Base-by-base conservation (phyloP, 2,329 filamentous ascomycete genomes). In the Sporothrix mexicana region DNA sequence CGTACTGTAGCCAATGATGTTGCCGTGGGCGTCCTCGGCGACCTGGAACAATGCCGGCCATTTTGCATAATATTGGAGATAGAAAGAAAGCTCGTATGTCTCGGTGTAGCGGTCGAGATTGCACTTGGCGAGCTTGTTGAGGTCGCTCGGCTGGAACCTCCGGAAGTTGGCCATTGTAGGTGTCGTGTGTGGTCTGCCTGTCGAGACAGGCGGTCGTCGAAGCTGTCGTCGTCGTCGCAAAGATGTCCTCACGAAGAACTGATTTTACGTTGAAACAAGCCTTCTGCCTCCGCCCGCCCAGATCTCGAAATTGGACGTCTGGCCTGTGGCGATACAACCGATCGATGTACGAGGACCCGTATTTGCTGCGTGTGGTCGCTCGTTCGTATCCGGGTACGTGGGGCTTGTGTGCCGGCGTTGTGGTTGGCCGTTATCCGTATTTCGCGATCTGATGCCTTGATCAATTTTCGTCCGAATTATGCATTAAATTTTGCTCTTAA, bases 41-140 rank as follows among this genome's bases (percentile, higher is more conserved):
- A 97, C 93, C 80, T 94, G 94, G 84, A 98, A 98, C 59, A 98
- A 88, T 36, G 94, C 92, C 1, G 96, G 96, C 96, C 96, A 99
- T 86, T 93, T 94, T 70, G 94, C 94, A 76, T 97, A 90, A 83
- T 99, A 99, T 79, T 97, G 93, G 74, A 98, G 89, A 84, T 99
- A 99, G 85, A 98, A 99, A 75, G 90, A 89, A 76, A 97, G 88
- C 81, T 97, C 94, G 84, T 98, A 99, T 72, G 97, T 98, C 84
- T 99, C 96, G n/a, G 96, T 98, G 75, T 98, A 87, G 55, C 93
- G 93, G 80, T 99, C 96, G 75, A 99, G 91, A 80, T 99, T 99
- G 83, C 95, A 97, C 76, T 94, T 91, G 77, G 97, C 97, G 82
- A 98, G 92, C 77, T 91, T 92, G 83, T 97, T 90, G 75, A 98